phyloP scores from a whole-genome alignment of 2,329 filamentous ascomycete genomes.

The Xenoacremonium recifei region DNA sequence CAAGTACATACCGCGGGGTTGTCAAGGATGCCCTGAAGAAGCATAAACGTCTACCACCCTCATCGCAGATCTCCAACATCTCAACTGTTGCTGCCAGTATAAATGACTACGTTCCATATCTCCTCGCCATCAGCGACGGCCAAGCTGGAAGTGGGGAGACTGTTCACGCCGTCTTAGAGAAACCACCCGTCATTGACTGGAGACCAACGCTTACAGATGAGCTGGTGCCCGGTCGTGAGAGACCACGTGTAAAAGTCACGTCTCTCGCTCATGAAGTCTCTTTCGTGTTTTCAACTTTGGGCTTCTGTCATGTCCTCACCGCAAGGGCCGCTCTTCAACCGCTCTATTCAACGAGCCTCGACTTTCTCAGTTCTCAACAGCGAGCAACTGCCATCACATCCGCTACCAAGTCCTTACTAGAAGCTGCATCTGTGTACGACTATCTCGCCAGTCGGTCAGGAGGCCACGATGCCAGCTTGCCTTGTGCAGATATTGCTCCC shows the following conservation, averaged over 20 bases:
- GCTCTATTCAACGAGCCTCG: conserved; percentile 65
- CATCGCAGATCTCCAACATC: conserved; percentile 70
- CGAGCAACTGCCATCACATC: conserved; percentile 67
- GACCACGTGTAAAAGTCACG: conserved; percentile 64
- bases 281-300: conserved; percentile 76
- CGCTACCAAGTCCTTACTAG: conserved; percentile 75
- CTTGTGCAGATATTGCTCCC: conserved; percentile 54
- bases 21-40: conserved; percentile 82
- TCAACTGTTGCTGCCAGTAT: conserved; percentile 66
- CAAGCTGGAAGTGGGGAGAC: conserved; percentile 61
- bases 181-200: conserved; percentile 72
- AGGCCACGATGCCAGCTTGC: conserved; percentile 35
- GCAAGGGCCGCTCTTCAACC: conserved; percentile 71
- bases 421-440: conserved; percentile 75
- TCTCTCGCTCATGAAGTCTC: conserved; percentile 81
- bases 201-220: conserved; percentile 71
- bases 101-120: conserved; percentile 78
- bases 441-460: conserved; percentile 63
- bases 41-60: conserved; percentile 79
- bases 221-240: conserved; percentile 62
- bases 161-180: conserved; percentile 64
- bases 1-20: conserved; percentile 80
- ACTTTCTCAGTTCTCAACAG: conserved; percentile 62
- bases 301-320: conserved; percentile 68
- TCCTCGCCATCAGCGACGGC: conserved; percentile 74